Evolutionary conservation across 495 filamentous ascomycete species (phyloP), one percentile per base, ranked within the genome.

Genomic region (Talaromyces wortmannii): DNA sequence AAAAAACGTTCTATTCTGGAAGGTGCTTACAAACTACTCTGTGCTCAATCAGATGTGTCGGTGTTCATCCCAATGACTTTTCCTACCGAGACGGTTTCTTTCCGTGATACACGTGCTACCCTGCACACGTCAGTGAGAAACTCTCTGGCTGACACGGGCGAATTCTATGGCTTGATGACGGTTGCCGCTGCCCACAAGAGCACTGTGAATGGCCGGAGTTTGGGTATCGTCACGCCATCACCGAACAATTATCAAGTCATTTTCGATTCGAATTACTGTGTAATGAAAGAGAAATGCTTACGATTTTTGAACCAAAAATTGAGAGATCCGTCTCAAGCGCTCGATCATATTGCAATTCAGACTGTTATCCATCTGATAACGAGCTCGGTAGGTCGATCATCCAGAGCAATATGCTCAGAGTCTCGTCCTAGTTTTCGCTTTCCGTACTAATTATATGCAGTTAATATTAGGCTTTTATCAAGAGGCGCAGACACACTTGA

Each of bases 31-130:
- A 45, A 36, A 44, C 12, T 40, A 50, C 45, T 32, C 3, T 5
- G 33, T 33, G 23, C 23, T 23, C 12, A 15, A 53, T 18, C 44
- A 72, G 69, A 66, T 59, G 63, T 64, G 62, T 53, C 61, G 4
- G 60, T 70, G 4, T 72, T 69, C 50, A 58, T 72, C 43, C 69
- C 69, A 3, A 69, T 69, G 59, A 72, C 69, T 5, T 72, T 70
- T 46, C 67, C 69, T 1, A 69, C 61, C 50, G 65, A 61, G n/a
- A 50, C 59, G 50, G 53, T 52, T 18, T 47, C 59, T 17, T 23
- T 17, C n/a, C 16, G 32, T 6, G 40, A 48, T 46, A 42, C 60
- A 29, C 58, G 54, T 0, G 55, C 55, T n/a, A 59, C 67, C 43
- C 57, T 68, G 44, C 65, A 65, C 36, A 36, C 68, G 15, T 61